Base-by-base conservation (phyloP, 192 early-diverging fungal genomes). In the Coemansia sp. region DNA sequence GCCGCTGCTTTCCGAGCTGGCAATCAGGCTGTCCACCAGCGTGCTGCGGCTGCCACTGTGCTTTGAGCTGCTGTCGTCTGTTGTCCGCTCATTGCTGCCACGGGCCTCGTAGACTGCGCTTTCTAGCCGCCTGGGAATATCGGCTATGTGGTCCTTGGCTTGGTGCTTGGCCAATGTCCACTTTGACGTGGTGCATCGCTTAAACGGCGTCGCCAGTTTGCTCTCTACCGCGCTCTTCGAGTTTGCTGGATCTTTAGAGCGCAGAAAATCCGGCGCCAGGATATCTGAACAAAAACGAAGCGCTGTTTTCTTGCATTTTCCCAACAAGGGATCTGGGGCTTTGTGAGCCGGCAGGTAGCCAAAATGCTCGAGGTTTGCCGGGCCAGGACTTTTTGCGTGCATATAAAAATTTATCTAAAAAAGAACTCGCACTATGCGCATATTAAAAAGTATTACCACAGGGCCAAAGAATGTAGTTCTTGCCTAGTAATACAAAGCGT, bases 31-130 rank as follows among this genome's bases (percentile, higher is more conserved):
- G 14, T 53, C 49, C 5, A 61, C 43, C 6, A 74, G 54, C 15
- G 65, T 74, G 53, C 49, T 68, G 10, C 49, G 56, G 39, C 65
- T 74, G 10, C 42, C 45, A 44, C 57, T 68, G 39, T 43, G 33
- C 15, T 47, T 57, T 1, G 50, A 59, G 20, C 60, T 53, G 23
- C 41, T 23, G 46, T 56, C 51, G n/a, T 31, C 8, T 2, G 6
- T 12, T 21, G 41, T 18, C 11, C 20, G 13, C 11, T 54, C 52
- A 30, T 41, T 28, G 52, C 52, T 54, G 19, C 40, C 11, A 19
- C 37, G 20, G 23, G 20, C 16, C 19, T 41, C 23, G 40, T 26
- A 12, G 15, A 13, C 26, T 7, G n/a, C 6, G 23, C 18, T 30
- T 49, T 6, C 21, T n/a, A 49, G 9, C 13, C 47, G 10, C 14